phyloP scores from a whole-genome alignment of 1,284 basidiomycete species.

The Ustilago sp. region DNA sequence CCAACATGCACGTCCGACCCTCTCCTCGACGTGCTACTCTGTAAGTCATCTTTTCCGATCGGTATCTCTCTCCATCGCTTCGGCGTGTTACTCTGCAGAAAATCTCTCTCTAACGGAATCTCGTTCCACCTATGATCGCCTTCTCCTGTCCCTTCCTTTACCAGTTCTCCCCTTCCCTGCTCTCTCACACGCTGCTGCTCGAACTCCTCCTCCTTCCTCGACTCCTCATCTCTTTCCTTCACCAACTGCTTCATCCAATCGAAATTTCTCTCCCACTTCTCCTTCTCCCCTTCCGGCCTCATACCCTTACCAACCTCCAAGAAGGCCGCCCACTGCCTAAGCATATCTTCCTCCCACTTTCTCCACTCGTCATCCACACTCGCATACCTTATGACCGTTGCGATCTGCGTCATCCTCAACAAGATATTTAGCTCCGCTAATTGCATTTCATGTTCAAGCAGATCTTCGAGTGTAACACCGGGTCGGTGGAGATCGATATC shows the following conservation, averaged over 20 bases:
- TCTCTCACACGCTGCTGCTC: background rate
- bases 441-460: conserved; percentile 21
- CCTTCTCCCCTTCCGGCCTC: background rate
- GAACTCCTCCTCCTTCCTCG: background rate
- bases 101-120: too few relatives aligned
- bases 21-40: background rate
- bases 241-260: background rate
- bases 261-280: conserved; percentile 2
- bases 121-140: background rate
- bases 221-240: background rate
- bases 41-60: background rate
- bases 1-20: background rate
- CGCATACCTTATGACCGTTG: conserved; percentile 15
- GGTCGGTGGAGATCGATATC: background rate
- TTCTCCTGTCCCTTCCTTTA: background rate
- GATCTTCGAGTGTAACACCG: background rate
- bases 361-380: background rate
- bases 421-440: conserved; percentile 11
- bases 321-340: conserved; percentile 10
- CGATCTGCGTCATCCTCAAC: conserved; percentile 17
- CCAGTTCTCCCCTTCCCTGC: background rate
- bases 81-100: too few relatives aligned
- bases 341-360: conserved; percentile 16
- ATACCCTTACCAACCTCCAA: conserved; percentile 10
- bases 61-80: background rate